These are phyloP conservation scores for Cyclostephanos tholiformis DNA, from an alignment of 108 stramenopile genomes.

Conservation along the genomic window DNA sequence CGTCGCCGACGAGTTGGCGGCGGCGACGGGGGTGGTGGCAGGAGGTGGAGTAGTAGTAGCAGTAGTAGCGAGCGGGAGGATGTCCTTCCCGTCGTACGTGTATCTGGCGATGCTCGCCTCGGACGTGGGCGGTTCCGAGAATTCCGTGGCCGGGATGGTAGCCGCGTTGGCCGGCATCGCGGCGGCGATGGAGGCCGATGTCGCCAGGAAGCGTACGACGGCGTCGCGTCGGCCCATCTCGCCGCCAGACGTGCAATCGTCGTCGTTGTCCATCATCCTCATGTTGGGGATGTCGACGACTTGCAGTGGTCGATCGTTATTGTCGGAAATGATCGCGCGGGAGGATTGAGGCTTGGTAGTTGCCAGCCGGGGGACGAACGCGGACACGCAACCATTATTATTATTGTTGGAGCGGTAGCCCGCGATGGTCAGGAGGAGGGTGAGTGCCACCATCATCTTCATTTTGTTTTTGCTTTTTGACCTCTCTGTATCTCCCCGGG, in stretches of 20 bases:
- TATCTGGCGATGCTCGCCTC: conserved; percentile 6
- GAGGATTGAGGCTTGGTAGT: not conserved
- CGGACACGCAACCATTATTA: not conserved
- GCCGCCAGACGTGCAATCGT: not conserved
- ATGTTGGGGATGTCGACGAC: not conserved
- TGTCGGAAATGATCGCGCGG: not conserved
- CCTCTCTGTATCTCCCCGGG: too few relatives aligned
- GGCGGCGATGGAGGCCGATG: not conserved
- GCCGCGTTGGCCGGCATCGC: not conserved
- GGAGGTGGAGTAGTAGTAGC: too few relatives aligned
- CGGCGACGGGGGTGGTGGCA: not conserved
- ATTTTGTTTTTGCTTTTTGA: not conserved
- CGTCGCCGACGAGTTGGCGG: too few relatives aligned
- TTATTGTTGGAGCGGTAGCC: not conserved
- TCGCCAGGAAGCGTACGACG: not conserved
- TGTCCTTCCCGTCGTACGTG: not conserved
- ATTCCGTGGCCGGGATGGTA: not conserved
- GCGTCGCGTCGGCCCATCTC: not conserved
- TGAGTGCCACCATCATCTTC: not conserved
- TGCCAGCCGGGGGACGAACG: not conserved
- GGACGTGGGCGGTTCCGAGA: conserved; percentile 13
- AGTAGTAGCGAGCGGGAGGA: not conserved
- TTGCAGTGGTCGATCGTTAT: not conserved
- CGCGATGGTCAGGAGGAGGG: not conserved
- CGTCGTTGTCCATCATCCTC: not conserved